A percentile compares a stretch with the other conserved stretches of the same genome.
Evolutionary conservation across 129 eudicot species (phyloP).

Genomic region (Ambrosia artemisiifolia): DNA sequence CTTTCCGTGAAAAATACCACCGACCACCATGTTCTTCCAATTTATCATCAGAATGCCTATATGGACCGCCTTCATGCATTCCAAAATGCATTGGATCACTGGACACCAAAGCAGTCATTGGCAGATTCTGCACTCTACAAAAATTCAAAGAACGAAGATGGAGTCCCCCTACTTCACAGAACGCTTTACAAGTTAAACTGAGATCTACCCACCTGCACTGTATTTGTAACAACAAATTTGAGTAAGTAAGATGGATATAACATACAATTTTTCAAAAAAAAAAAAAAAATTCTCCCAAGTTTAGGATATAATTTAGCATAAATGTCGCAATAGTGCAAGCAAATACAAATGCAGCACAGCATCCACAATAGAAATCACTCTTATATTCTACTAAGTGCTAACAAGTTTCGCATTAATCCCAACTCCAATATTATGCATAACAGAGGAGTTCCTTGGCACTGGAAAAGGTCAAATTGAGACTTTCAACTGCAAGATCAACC

Average conservation of each 20-base stretch:
- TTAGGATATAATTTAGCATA: not conserved
- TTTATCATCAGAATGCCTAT: slow-evolving; percentile 46
- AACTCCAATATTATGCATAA: slow-evolving; percentile 1
- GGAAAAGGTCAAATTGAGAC: not conserved
- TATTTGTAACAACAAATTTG: slow-evolving; percentile 12
- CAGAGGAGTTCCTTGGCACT: not conserved
- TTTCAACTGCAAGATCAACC: not conserved
- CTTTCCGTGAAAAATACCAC: slow-evolving; percentile 94
- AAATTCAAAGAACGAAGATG: slow-evolving; percentile 2
- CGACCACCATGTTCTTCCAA: slow-evolving; percentile 65
- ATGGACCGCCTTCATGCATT: slow-evolving; percentile 47
- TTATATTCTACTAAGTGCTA: not conserved
- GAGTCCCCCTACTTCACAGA: slow-evolving; percentile 12
- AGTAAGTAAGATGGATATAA: not conserved
- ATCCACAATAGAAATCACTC: slow-evolving; percentile 9
- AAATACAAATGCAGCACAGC: slow-evolving; percentile 12
- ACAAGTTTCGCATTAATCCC: not conserved
- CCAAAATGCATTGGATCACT: slow-evolving; percentile 67
- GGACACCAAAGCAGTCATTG: slow-evolving; percentile 62
- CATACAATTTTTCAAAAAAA: not conserved
- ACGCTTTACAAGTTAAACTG: slow-evolving; percentile 12
- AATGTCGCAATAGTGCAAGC: not conserved
- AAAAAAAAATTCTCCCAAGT: not conserved
- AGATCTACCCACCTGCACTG: slow-evolving; percentile 23
- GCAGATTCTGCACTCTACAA: slow-evolving; percentile 24